Percentiles rank a stretch among this genome's conserved stretches.
Evolutionary conservation across 2,329 filamentous ascomycete genomes (phyloP).

Genomic region (Cercospora brassicicola): DNA sequence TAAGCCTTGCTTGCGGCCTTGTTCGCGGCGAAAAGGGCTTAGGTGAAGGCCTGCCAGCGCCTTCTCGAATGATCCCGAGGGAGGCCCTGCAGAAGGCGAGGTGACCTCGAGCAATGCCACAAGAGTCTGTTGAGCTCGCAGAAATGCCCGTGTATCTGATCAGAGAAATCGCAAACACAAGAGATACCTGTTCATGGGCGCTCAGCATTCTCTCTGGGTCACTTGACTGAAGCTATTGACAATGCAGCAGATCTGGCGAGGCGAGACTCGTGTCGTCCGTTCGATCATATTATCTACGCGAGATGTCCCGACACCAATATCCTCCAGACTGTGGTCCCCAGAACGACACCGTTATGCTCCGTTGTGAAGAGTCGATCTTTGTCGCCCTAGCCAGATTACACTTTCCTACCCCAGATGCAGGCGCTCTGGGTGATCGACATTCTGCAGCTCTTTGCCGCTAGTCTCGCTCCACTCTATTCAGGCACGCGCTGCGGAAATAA

Average conservation of each 20-base stretch:
- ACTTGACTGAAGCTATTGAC: neutral
- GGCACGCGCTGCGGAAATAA: slow-evolving; percentile 12
- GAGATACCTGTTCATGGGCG: neutral
- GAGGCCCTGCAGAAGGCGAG: neutral
- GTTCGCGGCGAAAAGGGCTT: neutral
- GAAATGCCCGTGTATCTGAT: neutral
- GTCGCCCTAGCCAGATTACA: neutral
- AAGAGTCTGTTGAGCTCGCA: neutral
- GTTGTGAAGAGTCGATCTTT: neutral
- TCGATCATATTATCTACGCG: neutral
- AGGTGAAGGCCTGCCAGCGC: neutral
- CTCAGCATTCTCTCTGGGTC: neutral
- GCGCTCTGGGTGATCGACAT: slow-evolving; percentile 7
- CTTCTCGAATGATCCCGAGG: neutral
- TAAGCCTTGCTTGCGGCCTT: neutral
- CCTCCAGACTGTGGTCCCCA: neutral
- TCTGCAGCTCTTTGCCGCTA: slow-evolving; percentile 13
- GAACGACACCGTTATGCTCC: neutral
- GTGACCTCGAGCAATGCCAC: neutral
- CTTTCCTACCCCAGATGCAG: slow-evolving; percentile 8
- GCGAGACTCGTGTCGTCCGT: neutral
- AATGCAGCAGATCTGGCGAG: neutral
- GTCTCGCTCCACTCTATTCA: slow-evolving; percentile 1
- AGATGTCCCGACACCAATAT: neutral
- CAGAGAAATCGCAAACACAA: neutral